Conservation (phyloP, 169 alveolate species). For the Plasmodium relictum region DNA sequence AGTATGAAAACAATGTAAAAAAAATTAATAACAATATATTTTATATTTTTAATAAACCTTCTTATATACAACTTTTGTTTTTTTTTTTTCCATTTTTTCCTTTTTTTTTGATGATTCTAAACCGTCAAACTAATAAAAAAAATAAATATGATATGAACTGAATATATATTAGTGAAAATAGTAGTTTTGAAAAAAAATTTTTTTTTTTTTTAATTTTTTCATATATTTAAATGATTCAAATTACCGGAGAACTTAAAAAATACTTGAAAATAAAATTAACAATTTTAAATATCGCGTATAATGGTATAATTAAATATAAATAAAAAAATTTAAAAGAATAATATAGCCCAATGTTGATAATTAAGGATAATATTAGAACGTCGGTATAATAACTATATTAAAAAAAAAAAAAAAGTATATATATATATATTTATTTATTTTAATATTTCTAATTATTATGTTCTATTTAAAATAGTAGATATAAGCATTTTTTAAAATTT, state of each 20-base stretch:
- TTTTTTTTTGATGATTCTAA: slow-evolving; percentile 13
- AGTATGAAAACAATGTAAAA: slow-evolving; percentile 8
- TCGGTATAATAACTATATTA: slow-evolving; percentile 55
- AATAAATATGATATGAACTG: background rate
- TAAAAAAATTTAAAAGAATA: slow-evolving; percentile 72
- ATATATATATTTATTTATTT: slow-evolving; percentile 15
- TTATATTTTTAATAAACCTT: slow-evolving; percentile 48
- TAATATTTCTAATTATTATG: too few species aligned
- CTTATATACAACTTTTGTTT: slow-evolving; percentile 63
- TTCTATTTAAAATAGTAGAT: background rate
- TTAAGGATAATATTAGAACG: slow-evolving; percentile 59
- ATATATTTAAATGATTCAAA: background rate
- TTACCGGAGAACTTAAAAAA: slow-evolving; percentile 74
- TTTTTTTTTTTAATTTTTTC: too few species aligned
- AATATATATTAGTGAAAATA: background rate
- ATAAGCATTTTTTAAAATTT: background rate
- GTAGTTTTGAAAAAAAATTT: background rate
- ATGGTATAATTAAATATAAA: slow-evolving; percentile 58
- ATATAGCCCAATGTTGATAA: slow-evolving; percentile 60
- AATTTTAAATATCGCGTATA: slow-evolving; percentile 51
- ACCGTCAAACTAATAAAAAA: slow-evolving; percentile 18
- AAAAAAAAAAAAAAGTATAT: slow-evolving; percentile 1
- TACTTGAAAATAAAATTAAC: slow-evolving; percentile 49
- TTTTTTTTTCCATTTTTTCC: slow-evolving; percentile 56
- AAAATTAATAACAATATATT: background rate